A percentile compares a stretch with the other conserved stretches of the same genome.
Evolutionary conservation across 495 filamentous ascomycete species (phyloP).

Genomic region (Daldinia concentrica): DNA sequence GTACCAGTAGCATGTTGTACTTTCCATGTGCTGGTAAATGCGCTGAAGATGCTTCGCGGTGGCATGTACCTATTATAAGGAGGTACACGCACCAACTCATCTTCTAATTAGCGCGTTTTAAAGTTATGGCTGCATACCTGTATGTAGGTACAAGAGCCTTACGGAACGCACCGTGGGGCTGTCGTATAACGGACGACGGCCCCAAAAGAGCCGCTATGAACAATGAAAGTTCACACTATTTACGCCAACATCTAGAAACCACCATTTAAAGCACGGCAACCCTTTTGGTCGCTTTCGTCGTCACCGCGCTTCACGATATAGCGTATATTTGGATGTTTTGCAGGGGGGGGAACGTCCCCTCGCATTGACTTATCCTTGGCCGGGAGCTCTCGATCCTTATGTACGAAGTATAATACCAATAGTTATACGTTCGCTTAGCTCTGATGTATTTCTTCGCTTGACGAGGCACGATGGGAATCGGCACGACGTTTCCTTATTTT

Average conservation of each 20-base stretch:
- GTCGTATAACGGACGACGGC: neutral
- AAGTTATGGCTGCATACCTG: conserved; percentile 3
- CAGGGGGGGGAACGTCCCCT: neutral
- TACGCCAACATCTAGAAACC: neutral
- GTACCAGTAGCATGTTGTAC: neutral
- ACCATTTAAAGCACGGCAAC: neutral
- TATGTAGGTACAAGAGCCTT: neutral
- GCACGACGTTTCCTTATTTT: conserved; percentile 25
- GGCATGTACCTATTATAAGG: neutral
- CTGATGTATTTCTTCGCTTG: conserved; percentile 16
- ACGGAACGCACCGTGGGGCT: neutral
- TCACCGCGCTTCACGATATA: neutral
- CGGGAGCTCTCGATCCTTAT: conserved; percentile 8
- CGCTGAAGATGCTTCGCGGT: neutral
- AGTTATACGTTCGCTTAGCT: conserved; percentile 6
- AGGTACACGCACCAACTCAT: conserved; percentile 21
- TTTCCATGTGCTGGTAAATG: neutral
- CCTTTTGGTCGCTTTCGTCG: neutral
- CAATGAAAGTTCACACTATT: neutral
- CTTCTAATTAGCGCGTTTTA: conserved; percentile 28
- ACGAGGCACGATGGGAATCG: conserved; percentile 39
- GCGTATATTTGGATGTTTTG: neutral
- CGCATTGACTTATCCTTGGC: neutral
- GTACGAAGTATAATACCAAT: neutral
- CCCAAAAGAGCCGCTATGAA: neutral